Conservation (phyloP, 2,329 filamentous ascomycete genomes). For the Penicillium vulpinum region DNA sequence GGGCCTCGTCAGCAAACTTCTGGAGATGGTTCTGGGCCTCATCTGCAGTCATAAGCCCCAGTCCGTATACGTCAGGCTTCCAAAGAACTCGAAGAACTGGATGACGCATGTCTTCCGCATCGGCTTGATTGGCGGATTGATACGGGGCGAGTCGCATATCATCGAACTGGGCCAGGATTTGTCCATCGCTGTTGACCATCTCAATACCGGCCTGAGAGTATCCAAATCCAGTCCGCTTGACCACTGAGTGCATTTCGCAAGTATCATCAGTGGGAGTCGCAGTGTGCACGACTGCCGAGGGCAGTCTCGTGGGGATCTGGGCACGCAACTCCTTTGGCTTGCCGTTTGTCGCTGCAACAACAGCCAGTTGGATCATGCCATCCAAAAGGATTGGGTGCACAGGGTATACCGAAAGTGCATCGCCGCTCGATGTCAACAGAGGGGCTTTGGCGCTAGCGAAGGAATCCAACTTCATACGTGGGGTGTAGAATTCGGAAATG, state of each 20-base stretch:
- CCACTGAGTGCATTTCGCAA: not conserved
- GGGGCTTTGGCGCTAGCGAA: not conserved
- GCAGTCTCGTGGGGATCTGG: not conserved
- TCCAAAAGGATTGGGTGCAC: not conserved
- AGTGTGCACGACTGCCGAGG: not conserved
- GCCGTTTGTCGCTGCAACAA: not conserved
- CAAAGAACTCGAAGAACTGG: not conserved
- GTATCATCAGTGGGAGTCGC: not conserved
- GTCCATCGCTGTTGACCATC: not conserved
- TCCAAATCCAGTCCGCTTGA: not conserved
- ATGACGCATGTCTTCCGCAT: not conserved
- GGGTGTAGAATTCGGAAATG: not conserved
- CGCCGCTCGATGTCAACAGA: not conserved
- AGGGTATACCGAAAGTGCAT: not conserved
- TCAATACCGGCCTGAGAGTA: not conserved
- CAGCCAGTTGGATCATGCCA: not conserved
- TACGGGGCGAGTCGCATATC: not conserved
- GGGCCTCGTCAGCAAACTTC: not conserved
- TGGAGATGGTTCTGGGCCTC: not conserved
- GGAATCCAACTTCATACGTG: not conserved
- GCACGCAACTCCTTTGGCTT: not conserved
- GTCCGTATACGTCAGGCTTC: not conserved
- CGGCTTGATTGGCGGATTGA: not conserved
- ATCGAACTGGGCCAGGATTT: not conserved
- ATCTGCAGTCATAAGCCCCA: not conserved